A percentile compares a stretch with the other conserved stretches of the same genome.
Evolutionary conservation across 805 yeast genomes (phyloP).

Genomic region (Grigorovia yakushimaensis): DNA sequence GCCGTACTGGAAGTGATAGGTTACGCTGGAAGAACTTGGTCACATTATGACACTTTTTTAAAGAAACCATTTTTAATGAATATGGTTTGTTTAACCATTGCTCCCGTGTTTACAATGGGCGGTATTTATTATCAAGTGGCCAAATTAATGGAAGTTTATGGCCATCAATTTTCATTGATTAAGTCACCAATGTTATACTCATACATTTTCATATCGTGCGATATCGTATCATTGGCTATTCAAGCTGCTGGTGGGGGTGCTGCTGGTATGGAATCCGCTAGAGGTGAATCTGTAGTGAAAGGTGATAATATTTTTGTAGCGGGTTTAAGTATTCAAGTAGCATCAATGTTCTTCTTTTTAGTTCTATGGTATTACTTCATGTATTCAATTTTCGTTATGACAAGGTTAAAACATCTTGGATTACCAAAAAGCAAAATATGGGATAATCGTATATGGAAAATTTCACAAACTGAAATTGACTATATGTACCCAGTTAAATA

Average conservation of each 20-base stretch:
- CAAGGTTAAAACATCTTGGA: conserved; percentile 17
- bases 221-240: conserved; percentile 49
- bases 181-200: conserved; percentile 33
- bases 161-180: conserved; percentile 40
- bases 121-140: conserved; percentile 69
- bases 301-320: conserved; percentile 49
- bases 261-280: conserved; percentile 40
- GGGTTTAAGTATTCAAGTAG: conserved; percentile 71
- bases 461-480: conserved; percentile 14
- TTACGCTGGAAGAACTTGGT: conserved; percentile 48
- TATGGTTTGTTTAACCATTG: conserved; percentile 58
- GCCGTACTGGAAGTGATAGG: conserved; percentile 56
- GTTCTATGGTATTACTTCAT: conserved; percentile 40
- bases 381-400: conserved; percentile 28
- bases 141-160: conserved; percentile 54
- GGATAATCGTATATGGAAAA: conserved; percentile 10
- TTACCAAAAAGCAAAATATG: conserved; percentile 9
- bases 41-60: conserved; percentile 31
- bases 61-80: conserved; percentile 47
- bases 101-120: conserved; percentile 79
- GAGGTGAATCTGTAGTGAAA: conserved; percentile 13
- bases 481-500: conserved; percentile 21
- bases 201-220: conserved; percentile 55
- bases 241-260: conserved; percentile 76
- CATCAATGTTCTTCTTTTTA: conserved; percentile 54